A percentile compares a stretch with the other conserved stretches of the same genome.
phyloP scores from a whole-genome alignment of 2,329 filamentous ascomycete genomes.

The Sphaerulina vaccinii region DNA sequence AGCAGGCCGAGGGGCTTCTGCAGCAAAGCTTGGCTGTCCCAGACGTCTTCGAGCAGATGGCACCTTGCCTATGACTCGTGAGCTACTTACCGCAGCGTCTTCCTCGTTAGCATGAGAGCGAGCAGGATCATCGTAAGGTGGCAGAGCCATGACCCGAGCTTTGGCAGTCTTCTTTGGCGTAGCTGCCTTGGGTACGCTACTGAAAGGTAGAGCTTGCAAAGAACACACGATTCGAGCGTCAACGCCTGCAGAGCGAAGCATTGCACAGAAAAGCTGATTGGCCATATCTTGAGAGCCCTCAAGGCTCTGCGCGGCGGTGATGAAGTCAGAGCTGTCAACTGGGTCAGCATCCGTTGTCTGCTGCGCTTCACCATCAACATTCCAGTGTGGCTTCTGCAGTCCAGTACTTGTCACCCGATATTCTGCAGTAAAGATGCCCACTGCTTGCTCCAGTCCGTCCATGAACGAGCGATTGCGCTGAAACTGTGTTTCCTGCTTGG shows the following conservation, averaged over 20 bases:
- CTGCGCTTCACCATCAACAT: slow-evolving; percentile 55
- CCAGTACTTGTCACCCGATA: slow-evolving; percentile 73
- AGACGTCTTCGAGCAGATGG: slow-evolving; percentile 35
- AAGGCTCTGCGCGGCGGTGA: slow-evolving; percentile 64
- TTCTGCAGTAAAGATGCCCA: slow-evolving; percentile 64
- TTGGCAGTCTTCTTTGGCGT: slow-evolving; percentile 44
- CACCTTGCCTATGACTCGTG: slow-evolving; percentile 27
- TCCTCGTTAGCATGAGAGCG: slow-evolving; percentile 25
- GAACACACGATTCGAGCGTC: slow-evolving; percentile 85
- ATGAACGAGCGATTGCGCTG: slow-evolving; percentile 73
- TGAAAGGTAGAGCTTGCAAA: slow-evolving; percentile 75
- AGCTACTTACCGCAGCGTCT: slow-evolving; percentile 26
- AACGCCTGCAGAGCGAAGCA: slow-evolving; percentile 79
- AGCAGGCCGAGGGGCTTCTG: slow-evolving; percentile 3
- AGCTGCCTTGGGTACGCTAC: slow-evolving; percentile 47
- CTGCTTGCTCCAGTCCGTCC: slow-evolving; percentile 70
- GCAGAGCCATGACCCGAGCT: slow-evolving; percentile 37
- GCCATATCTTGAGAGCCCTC: slow-evolving; percentile 86
- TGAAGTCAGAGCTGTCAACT: slow-evolving; percentile 62
- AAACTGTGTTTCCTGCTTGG: slow-evolving; percentile 68
- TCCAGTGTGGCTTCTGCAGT: slow-evolving; percentile 69
- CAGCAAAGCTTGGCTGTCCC: slow-evolving; percentile 34
- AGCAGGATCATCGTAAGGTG: slow-evolving; percentile 21
- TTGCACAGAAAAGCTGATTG: slow-evolving; percentile 83
- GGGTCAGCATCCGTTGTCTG: slow-evolving; percentile 16